Conservation (phyloP, 2,329 filamentous ascomycete genomes). For the Fusarium kyushuense region DNA sequence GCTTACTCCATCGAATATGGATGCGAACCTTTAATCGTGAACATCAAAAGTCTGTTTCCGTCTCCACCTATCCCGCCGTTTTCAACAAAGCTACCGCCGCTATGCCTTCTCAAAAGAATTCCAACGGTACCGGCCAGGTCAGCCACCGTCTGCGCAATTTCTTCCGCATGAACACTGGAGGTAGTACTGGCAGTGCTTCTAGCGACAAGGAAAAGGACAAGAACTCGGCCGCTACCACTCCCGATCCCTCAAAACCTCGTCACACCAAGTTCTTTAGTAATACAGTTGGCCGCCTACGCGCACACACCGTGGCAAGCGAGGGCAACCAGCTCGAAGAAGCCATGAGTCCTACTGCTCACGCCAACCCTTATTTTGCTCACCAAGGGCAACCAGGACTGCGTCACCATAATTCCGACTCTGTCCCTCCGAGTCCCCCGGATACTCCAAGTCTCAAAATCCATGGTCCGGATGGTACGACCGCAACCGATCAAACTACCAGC, state of each 20-base stretch:
- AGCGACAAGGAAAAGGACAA: conserved; percentile 55
- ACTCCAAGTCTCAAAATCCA: conserved; percentile 83
- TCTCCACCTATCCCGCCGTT: conserved; percentile 22
- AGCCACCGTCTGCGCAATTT: conserved; percentile 78
- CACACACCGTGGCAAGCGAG: conserved; percentile 91
- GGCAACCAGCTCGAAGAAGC: conserved; percentile 90
- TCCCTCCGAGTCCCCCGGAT: conserved; percentile 91
- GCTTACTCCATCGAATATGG: conserved; percentile 53
- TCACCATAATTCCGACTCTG: conserved; percentile 94
- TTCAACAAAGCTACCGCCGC: conserved; percentile 30
- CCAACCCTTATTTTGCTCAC: conserved; percentile 97
- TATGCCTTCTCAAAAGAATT: conserved; percentile 67
- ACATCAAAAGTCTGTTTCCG: conserved; percentile 33
- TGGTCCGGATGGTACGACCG: conserved; percentile 72
- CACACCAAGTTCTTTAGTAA: conserved; percentile 91
- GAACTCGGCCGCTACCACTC: conserved; percentile 17
- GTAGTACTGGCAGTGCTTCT: conserved; percentile 55
- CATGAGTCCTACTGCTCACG: conserved; percentile 90
- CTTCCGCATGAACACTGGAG: conserved; percentile 72
- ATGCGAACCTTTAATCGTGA: conserved; percentile 53
- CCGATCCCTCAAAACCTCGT: conserved; percentile 69
- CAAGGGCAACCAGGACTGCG: conserved; percentile 93
- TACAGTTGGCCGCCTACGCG: conserved; percentile 87
- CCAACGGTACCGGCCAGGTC: conserved; percentile 67
- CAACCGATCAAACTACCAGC: conserved; percentile 73